These are phyloP conservation scores for Xylaria nigripes DNA, from an alignment of 495 filamentous ascomycete genomes.

Conservation along the genomic window DNA sequence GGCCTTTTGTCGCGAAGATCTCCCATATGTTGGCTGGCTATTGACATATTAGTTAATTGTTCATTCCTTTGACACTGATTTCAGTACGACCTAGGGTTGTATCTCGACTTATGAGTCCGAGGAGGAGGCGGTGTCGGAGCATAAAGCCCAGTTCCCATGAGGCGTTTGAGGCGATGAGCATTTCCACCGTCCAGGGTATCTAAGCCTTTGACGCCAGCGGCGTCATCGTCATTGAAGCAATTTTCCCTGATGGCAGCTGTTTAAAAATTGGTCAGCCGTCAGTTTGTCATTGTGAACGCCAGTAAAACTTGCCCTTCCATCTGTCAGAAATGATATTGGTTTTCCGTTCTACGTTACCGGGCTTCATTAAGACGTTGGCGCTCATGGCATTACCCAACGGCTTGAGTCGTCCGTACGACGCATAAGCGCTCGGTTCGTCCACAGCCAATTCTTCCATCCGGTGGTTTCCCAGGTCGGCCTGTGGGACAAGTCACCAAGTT, in stretches of 20 bases:
- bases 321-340: not conserved
- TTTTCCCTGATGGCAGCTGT: conserved; percentile 12
- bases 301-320: conserved; percentile 13
- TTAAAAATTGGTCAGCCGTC: conserved; percentile 5
- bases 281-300: not conserved
- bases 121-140: too few relatives aligned
- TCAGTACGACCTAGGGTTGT: not conserved
- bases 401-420: not conserved
- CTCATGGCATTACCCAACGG: too few relatives aligned
- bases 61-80: not conserved
- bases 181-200: conserved; percentile 18
- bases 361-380: too few relatives aligned
- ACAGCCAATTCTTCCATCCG: conserved; percentile 15
- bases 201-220: conserved; percentile 11
- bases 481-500: not conserved
- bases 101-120: not conserved
- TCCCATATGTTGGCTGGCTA: not conserved
- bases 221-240: conserved; percentile 18
- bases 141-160: too few relatives aligned
- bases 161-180: conserved; percentile 13
- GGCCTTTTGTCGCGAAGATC: not conserved
- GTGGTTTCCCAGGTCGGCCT: conserved; percentile 19
- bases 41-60: not conserved
- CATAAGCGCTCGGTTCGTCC: not conserved
- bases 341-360: too few relatives aligned